phyloP scores from a whole-genome alignment of 1,284 basidiomycete genomes.

The Macrocystidia cucumis region DNA sequence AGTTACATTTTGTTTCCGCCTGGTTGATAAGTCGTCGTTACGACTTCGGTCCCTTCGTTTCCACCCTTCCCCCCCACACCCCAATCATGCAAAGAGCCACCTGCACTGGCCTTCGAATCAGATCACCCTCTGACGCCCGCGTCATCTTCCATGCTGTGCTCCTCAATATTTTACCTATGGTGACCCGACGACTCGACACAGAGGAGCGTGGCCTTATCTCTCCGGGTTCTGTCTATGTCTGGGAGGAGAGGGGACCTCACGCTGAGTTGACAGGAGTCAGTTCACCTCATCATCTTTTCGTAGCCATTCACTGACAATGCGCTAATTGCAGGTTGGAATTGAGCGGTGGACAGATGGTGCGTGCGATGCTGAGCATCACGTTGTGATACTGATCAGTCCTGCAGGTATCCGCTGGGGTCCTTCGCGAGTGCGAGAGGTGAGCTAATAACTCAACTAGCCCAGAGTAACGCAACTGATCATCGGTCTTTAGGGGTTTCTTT shows the following conservation, averaged over 20 bases:
- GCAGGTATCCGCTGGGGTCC: constrained; percentile 70
- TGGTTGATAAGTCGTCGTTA: constrained; percentile 8
- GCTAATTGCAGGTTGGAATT: constrained; percentile 50
- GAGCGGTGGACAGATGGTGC: constrained; percentile 53
- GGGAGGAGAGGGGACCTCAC: constrained; percentile 75
- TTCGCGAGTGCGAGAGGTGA: constrained; percentile 67
- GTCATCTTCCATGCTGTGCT: constrained; percentile 73
- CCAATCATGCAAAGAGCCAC: constrained; percentile 37
- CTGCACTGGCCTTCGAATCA: constrained; percentile 36
- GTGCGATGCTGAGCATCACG: constrained; percentile 6
- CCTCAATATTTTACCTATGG: constrained; percentile 61
- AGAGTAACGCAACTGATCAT: no score
- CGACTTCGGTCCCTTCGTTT: constrained; percentile 11
- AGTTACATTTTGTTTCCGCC: background rate
- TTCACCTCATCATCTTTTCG: constrained; percentile 8
- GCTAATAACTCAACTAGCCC: constrained; percentile 12
- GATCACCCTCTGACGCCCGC: constrained; percentile 65
- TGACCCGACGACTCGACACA: constrained; percentile 67
- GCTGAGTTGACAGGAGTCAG: constrained; percentile 64
- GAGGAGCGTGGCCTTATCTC: constrained; percentile 55
- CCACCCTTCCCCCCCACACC: constrained; percentile 9
- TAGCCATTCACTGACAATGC: constrained; percentile 6
- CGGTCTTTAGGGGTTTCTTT: constrained; percentile 64
- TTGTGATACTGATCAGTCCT: constrained; percentile 28
- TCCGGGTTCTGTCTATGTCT: constrained; percentile 72